These are phyloP conservation scores for Fusarium nisikadoi DNA, from an alignment of 2,329 filamentous ascomycete genomes.

Conservation along the genomic window DNA sequence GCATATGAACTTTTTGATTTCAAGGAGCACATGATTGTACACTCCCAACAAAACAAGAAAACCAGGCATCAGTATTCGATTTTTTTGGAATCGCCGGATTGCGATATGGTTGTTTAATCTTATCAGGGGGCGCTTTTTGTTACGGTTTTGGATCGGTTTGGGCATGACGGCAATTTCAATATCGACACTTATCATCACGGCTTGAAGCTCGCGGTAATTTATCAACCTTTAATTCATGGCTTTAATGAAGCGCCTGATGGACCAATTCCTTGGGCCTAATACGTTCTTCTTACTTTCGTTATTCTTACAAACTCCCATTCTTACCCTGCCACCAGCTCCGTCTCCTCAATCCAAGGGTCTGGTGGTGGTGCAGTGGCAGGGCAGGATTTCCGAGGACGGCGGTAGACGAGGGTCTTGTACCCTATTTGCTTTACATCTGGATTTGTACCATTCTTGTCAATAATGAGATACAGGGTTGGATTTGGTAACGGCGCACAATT, in stretches of 20 bases:
- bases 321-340: not conserved
- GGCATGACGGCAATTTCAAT: slow-evolving; percentile 31
- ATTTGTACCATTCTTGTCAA: slow-evolving; percentile 38
- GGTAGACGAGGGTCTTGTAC: not conserved
- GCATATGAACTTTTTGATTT: slow-evolving; percentile 40
- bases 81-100: slow-evolving; percentile 28
- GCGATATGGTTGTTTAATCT: slow-evolving; percentile 30
- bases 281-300: slow-evolving; percentile 29
- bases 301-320: slow-evolving; percentile 26
- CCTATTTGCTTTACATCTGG: slow-evolving; percentile 20
- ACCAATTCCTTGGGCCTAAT: slow-evolving; percentile 28
- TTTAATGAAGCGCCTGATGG: slow-evolving; percentile 39
- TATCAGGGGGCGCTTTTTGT: slow-evolving; percentile 24
- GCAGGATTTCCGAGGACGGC: slow-evolving; percentile 16
- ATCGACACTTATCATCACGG: slow-evolving; percentile 32
- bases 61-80: slow-evolving; percentile 13
- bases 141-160: slow-evolving; percentile 31
- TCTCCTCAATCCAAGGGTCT: not conserved
- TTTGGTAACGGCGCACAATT: slow-evolving; percentile 9
- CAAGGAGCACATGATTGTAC: slow-evolving; percentile 34
- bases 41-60: slow-evolving; percentile 18
- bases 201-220: slow-evolving; percentile 42
- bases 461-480: slow-evolving; percentile 5
- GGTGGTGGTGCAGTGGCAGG: not conserved
- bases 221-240: slow-evolving; percentile 38